Evolutionary conservation across 2,329 filamentous ascomycete species (phyloP).

Genomic region (Claviceps sp.): DNA sequence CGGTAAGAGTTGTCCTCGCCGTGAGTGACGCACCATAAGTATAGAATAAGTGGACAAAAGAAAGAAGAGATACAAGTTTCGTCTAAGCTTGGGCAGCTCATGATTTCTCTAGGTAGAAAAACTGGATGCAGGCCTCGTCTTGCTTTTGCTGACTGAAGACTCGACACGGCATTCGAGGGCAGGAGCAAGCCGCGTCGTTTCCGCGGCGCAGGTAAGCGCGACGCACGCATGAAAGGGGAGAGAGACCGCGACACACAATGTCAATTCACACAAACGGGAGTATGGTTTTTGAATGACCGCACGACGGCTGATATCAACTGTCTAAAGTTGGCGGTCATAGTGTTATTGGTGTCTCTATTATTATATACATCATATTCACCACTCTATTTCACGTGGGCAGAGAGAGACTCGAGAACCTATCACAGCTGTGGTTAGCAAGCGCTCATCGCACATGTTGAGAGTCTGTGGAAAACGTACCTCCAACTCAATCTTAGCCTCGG

Average conservation of each 20-base stretch:
- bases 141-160: background rate
- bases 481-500: conserved; percentile 97
- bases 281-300: conserved; percentile 5
- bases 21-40: background rate
- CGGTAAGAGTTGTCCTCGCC: conserved; percentile 8
- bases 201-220: background rate
- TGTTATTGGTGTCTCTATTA: conserved; percentile 19
- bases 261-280: conserved; percentile 1
- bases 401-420: conserved; percentile 71
- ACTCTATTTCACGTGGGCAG: conserved; percentile 66
- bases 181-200: background rate
- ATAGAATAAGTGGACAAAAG: background rate
- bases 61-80: background rate
- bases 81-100: background rate
- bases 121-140: background rate
- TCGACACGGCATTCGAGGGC: background rate
- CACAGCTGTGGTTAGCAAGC: conserved; percentile 1
- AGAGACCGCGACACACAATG: background rate
- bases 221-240: background rate
- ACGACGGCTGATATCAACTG: conserved; percentile 23
- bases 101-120: background rate
- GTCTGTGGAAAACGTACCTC: conserved; percentile 48
- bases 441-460: background rate
- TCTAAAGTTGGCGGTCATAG: conserved; percentile 21
- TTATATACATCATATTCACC: conserved; percentile 30